A percentile compares a stretch with the other conserved stretches of the same genome.
Evolutionary conservation across 495 filamentous ascomycete species (phyloP).

Genomic region (Podospora pseudocomata): DNA sequence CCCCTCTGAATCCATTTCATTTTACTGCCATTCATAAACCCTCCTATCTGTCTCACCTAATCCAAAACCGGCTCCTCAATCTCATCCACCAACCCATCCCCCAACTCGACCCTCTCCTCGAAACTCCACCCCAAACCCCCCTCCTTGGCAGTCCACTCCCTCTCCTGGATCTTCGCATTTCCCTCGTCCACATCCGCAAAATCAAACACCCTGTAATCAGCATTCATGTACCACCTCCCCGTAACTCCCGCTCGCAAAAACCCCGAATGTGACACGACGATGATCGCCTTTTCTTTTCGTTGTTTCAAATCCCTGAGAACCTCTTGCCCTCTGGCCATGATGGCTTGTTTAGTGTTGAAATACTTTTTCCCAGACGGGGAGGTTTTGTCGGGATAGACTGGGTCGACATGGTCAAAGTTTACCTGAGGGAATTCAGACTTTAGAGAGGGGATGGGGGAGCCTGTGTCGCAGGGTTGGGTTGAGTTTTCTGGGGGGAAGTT

Average conservation of each 20-base stretch:
- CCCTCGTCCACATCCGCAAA: slow-evolving; percentile 38
- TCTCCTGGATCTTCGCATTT: slow-evolving; percentile 38
- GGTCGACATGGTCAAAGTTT: slow-evolving; percentile 52
- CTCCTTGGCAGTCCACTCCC: slow-evolving; percentile 12
- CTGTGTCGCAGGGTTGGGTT: slow-evolving; percentile 55
- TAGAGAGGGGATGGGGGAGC: slow-evolving; percentile 42
- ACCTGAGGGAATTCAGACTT: slow-evolving; percentile 48
- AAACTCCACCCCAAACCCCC: slow-evolving; percentile 23
- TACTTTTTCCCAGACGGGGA: slow-evolving; percentile 42
- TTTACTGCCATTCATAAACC: neutral
- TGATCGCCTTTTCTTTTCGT: slow-evolving; percentile 57
- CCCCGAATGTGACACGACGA: slow-evolving; percentile 58
- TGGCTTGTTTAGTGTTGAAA: slow-evolving; percentile 42
- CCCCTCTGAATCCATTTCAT: neutral
- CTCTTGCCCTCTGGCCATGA: slow-evolving; percentile 47
- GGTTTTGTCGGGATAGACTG: slow-evolving; percentile 54
- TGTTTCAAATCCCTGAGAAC: slow-evolving; percentile 46
- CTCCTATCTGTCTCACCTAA: neutral
- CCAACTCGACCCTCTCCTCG: slow-evolving; percentile 16
- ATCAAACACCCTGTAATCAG: slow-evolving; percentile 60
- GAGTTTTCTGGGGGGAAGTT: slow-evolving; percentile 45
- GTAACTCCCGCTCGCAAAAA: slow-evolving; percentile 51
- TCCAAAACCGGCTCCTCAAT: neutral
- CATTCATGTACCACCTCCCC: slow-evolving; percentile 51
- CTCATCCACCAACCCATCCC: slow-evolving; percentile 19